These are phyloP conservation scores for Lyophyllum semitale DNA, from an alignment of 768 basidiomycete species.

Conservation along the genomic window DNA sequence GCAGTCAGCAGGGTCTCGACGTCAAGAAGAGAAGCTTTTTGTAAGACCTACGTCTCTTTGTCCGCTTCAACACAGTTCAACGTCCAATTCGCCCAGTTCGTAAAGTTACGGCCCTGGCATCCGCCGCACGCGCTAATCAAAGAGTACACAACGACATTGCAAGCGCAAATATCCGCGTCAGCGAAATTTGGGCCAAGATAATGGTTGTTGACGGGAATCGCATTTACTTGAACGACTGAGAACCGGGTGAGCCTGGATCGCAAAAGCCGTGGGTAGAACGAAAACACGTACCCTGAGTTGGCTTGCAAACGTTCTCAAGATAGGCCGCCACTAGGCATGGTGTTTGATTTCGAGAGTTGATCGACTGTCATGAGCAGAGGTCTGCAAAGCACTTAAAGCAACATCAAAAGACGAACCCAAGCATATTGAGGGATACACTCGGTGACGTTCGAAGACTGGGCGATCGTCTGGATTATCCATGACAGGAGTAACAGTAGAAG, in stretches of 20 bases:
- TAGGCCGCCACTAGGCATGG: slow-evolving; percentile 54
- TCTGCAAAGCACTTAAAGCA: neutral
- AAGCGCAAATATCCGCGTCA: slow-evolving; percentile 45
- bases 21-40: neutral
- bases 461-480: slow-evolving; percentile 4
- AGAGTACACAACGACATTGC: slow-evolving; percentile 61
- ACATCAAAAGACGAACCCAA: slow-evolving; percentile 31
- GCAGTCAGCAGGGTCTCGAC: neutral
- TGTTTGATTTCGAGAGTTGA: slow-evolving; percentile 44
- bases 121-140: slow-evolving; percentile 58
- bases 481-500: slow-evolving; percentile 1
- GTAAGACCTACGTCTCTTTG: slow-evolving; percentile 29
- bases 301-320: slow-evolving; percentile 43
- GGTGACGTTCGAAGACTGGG: slow-evolving; percentile 39
- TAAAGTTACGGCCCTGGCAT: slow-evolving; percentile 52
- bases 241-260: slow-evolving; percentile 1
- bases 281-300: slow-evolving; percentile 29
- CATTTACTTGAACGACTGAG: slow-evolving; percentile 38
- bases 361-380: slow-evolving; percentile 24
- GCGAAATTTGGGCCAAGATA: slow-evolving; percentile 43
- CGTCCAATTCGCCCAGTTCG: slow-evolving; percentile 40
- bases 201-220: slow-evolving; percentile 37
- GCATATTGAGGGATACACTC: slow-evolving; percentile 33
- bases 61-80: slow-evolving; percentile 36
- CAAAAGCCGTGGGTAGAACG: neutral